Conservation (phyloP, 306 rosid genomes). For the Amphicarpaea edgeworthii region DNA sequence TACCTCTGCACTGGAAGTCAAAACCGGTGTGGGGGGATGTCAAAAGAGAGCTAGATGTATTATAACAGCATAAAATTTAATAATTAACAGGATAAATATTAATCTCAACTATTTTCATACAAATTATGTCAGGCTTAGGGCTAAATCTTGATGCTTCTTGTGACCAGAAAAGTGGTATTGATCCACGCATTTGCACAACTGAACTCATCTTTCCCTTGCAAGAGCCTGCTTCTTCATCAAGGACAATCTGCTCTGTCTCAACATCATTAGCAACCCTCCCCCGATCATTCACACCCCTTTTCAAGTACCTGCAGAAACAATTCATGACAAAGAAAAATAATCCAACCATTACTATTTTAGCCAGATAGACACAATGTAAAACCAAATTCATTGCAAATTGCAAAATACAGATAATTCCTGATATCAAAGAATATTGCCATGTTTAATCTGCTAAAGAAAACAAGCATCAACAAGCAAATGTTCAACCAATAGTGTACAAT, state of each 20-base stretch:
- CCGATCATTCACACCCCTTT: slow-evolving; percentile 95
- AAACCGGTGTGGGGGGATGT: neutral
- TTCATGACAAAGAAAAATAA: slow-evolving; percentile 25
- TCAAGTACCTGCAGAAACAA: slow-evolving; percentile 73
- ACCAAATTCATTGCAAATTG: slow-evolving; percentile 17
- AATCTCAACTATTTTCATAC: slow-evolving; percentile 56
- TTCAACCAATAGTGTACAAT: slow-evolving; percentile 22
- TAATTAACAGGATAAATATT: slow-evolving; percentile 34
- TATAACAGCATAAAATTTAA: slow-evolving; percentile 16
- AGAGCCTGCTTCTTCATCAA: slow-evolving; percentile 92
- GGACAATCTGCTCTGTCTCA: slow-evolving; percentile 96
- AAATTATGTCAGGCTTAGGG: slow-evolving; percentile 95
- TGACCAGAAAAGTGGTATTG: slow-evolving; percentile 99
- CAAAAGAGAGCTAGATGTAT: slow-evolving; percentile 21
- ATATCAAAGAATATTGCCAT: slow-evolving; percentile 23
- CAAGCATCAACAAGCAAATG: slow-evolving; percentile 22
- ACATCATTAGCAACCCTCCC: slow-evolving; percentile 99
- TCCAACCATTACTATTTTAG: slow-evolving; percentile 22
- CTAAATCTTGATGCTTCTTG: slow-evolving; percentile 96
- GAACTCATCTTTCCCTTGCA: slow-evolving; percentile 97
- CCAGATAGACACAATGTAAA: slow-evolving; percentile 31
- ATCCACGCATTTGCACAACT: slow-evolving; percentile 96
- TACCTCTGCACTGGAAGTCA: slow-evolving; percentile 88
- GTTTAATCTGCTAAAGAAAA: slow-evolving; percentile 36
- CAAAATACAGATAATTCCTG: slow-evolving; percentile 25